Base-by-base conservation (phyloP, 129 eudicot species). In the Tagetes erecta region DNA sequence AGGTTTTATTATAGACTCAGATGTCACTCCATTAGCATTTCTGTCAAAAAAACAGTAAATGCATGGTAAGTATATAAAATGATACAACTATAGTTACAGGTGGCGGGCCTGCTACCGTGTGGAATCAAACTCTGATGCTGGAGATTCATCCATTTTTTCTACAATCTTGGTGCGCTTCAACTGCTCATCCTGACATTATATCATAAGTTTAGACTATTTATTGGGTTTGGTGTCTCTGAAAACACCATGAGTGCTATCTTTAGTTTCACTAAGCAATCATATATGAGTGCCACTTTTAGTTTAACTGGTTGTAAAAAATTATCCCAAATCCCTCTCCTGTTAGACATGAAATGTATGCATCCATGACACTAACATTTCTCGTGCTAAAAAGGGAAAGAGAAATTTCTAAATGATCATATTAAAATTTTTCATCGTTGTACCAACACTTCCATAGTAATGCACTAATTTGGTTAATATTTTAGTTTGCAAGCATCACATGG, bases 111-210 rank as follows among this genome's bases (percentile, higher is more conserved):
- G 68, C 45, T 78, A 84, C 95, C 74, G 62, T 58, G 33, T 69
- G 31, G 78, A 57, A 68, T 78, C 67, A 46, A 11, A 4, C 8
- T 34, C 67, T 5, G 80, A 80, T 31, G 47, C 73, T 47, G 82
- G 58, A 77, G 91, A 80, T 81, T 85, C 86, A 51, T 81, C 80
- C 3, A 66, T 78, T 55, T 42, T 56, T 44, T 83, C 89, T 52
- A 72, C 55, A 1, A 51, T 37, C 45, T 53, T 76, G 69, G 84
- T 86, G 51, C 81, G 83, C 78, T 86, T 88, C 72, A 86, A 79
- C 58, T 85, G 88, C 82, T 92, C 97, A 5, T 88, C 91, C 97
- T 92, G 85, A 49, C 80, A 83, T 40, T 36, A 14, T 52, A 47
- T 76, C 10, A 56, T 2, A 55, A 45, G 2, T 52, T 36, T 14